Evolutionary conservation across 768 basidiomycete genomes (phyloP), one percentile per base, ranked within the genome.

Genomic region (Amanita phalloides): DNA sequence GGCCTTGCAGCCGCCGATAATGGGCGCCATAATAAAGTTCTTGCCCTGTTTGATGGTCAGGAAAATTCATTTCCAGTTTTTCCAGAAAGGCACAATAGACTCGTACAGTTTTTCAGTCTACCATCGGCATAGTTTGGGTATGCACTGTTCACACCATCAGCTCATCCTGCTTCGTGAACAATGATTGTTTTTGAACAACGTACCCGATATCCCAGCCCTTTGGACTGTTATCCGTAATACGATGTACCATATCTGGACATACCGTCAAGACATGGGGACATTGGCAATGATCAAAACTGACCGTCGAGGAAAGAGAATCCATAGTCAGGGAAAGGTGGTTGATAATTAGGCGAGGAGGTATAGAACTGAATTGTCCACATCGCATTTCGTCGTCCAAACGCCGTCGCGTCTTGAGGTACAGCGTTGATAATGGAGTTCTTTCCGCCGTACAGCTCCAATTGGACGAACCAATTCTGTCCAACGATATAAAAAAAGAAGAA

Each of bases 311-410:
- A 77, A 0, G 61, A 58, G 47, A 75, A 66, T 0, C 74, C 76
- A 8, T 54, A 56, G 3, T 58, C 49, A 4, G 75, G 75, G 53
- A 64, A 75, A 0, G 70, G 71, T 1, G 72, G 69, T 1, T 57
- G 50, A 38, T 60, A 62, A 39, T 63, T 66, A 0, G 54, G 49
- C 1, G 70, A 69, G 1, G 71, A 72, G 0, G 71, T 71, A 52
- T 77, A 74, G 57, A 75, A 67, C 55, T 77, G 74, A 42, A 74
- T 68, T 1, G 65, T 68, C 56, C 74, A 71, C 41, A 71, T 58
- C 11, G 70, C 64, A 52, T 60, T 59, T 4, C 75, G 62, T 45
- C 67, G 66, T 3, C 61, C 65, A 57, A 73, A 77, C 3, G 74
- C 67, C 1, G 72, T 71, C 1, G 58, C 67, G 26, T 64, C 57